phyloP scores from a whole-genome alignment of 805 yeast genomes.

The Wickerhamiella parazyma region DNA sequence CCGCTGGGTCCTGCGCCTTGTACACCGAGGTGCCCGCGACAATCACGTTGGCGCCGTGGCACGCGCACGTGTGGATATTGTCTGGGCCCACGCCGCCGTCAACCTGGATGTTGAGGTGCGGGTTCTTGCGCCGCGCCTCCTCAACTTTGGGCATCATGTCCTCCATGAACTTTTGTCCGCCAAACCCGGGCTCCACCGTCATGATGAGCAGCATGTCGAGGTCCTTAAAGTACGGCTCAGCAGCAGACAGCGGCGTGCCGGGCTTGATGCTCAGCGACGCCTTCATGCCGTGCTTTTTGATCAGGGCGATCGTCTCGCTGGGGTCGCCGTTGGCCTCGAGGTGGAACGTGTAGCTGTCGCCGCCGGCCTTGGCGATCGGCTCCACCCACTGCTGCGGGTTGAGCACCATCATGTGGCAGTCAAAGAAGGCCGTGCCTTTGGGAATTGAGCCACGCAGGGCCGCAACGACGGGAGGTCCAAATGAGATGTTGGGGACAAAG shows the following conservation, averaged over 20 bases:
- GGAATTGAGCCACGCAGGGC: conserved; percentile 70
- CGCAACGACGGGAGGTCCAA: conserved; percentile 82
- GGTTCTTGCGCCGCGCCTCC: conserved; percentile 55
- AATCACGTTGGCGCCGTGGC: conserved; percentile 94
- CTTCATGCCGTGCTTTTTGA: conserved; percentile 69
- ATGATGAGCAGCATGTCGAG: conserved; percentile 92
- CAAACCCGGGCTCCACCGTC: conserved; percentile 99
- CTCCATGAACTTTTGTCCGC: conserved; percentile 92
- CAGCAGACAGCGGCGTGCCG: conserved; percentile 72
- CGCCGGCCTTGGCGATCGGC: conserved; percentile 86
- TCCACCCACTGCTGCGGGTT: conserved; percentile 87
- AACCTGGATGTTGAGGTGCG: conserved; percentile 78
- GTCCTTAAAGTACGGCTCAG: conserved; percentile 57
- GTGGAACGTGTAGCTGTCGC: conserved; percentile 93
- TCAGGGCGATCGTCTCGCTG: conserved; percentile 53
- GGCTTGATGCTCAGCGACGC: conserved; percentile 95
- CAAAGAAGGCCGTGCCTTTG: conserved; percentile 53
- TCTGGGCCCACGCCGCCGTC: conserved; percentile 91
- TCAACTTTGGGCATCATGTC: conserved; percentile 95
- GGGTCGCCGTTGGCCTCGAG: conserved; percentile 77
- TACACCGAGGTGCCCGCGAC: conserved; percentile 96
- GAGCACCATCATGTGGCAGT: conserved; percentile 97
- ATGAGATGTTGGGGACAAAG: conserved; percentile 90
- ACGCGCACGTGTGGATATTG: conserved; percentile 78
- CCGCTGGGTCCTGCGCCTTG: conserved; percentile 65